Percentiles rank a stretch among this genome's conserved stretches.
These are phyloP conservation scores for Trypanosoma congolense DNA, from an alignment of 208 protist species.

Conservation along the genomic window DNA sequence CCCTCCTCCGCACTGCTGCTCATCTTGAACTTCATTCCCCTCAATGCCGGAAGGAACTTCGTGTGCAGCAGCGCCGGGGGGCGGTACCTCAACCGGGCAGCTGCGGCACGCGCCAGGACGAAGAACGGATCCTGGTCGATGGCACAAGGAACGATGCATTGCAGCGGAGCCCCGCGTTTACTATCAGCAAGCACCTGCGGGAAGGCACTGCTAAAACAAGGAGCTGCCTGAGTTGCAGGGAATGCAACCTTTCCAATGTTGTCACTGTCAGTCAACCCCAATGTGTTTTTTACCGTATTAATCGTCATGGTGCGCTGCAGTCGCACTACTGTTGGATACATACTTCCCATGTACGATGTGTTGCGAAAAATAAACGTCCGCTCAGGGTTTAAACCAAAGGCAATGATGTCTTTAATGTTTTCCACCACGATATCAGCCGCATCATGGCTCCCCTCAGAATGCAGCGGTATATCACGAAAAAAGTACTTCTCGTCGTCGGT, in stretches of 20 bases:
- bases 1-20: constrained; percentile 84
- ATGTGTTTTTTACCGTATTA: constrained; percentile 91
- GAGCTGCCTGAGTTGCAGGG: constrained; percentile 96
- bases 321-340: constrained; percentile 94
- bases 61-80: constrained; percentile 96
- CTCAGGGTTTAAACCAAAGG: constrained; percentile 96
- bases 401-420: constrained; percentile 99
- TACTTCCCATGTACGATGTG: constrained; percentile 94
- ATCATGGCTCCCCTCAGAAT: constrained; percentile 49
- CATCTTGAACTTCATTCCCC: constrained; percentile 96
- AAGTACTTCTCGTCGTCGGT: constrained; percentile 99
- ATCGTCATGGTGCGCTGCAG: constrained; percentile 92
- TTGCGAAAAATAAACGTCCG: constrained; percentile 99
- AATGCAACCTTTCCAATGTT: constrained; percentile 95
- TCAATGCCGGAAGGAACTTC: constrained; percentile 97
- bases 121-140: constrained; percentile 99
- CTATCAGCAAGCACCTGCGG: constrained; percentile 78
- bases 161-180: constrained; percentile 37
- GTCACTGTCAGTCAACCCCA: constrained; percentile 90
- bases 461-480: constrained; percentile 92
- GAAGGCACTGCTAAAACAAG: constrained; percentile 94
- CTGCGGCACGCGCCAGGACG: constrained; percentile 95
- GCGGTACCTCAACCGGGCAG: constrained; percentile 78
- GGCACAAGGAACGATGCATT: constrained; percentile 97
- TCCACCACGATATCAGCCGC: constrained; percentile 73